phyloP scores from a whole-genome alignment of 371 early-diverging fungal genomes.

The Mucor saturninus region DNA sequence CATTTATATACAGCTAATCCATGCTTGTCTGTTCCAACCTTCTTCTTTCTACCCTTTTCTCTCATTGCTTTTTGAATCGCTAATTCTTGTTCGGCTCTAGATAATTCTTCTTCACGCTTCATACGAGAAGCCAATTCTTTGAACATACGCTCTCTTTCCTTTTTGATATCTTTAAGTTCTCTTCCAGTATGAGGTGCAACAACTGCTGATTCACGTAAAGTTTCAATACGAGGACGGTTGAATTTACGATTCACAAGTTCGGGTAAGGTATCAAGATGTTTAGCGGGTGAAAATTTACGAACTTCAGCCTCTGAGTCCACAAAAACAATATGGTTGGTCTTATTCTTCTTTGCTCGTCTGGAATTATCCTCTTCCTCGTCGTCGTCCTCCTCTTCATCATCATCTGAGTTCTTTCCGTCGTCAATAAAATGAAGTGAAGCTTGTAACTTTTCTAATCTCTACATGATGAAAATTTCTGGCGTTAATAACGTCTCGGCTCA shows the following conservation, averaged over 20 bases:
- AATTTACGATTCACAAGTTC: constrained; percentile 83
- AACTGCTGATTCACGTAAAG: constrained; percentile 58
- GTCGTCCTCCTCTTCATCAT: constrained; percentile 35
- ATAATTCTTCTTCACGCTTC: constrained; percentile 78
- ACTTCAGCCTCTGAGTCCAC: constrained; percentile 83
- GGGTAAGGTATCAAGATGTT: constrained; percentile 84
- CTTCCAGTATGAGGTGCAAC: constrained; percentile 34
- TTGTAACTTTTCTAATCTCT: constrained; percentile 80
- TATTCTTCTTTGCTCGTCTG: constrained; percentile 32
- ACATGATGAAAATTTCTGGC: not conserved
- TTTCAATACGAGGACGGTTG: constrained; percentile 73
- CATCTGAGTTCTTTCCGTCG: constrained; percentile 35
- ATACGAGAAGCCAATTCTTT: constrained; percentile 78
- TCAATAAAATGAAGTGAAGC: constrained; percentile 68
- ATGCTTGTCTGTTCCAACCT: constrained; percentile 81
- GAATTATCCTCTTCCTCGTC: constrained; percentile 44
- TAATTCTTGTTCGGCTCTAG: constrained; percentile 77
- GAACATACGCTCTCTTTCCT: constrained; percentile 58
- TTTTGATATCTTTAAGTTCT: constrained; percentile 36
- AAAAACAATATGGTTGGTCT: constrained; percentile 86
- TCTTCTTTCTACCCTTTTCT: constrained; percentile 79
- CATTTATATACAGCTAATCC: constrained; percentile 92
- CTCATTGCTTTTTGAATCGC: constrained; percentile 77
- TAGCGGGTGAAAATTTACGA: constrained; percentile 66
- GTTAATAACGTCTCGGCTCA: not conserved